phyloP scores from a whole-genome alignment of 768 basidiomycete genomes.

The Mycena amicta region DNA sequence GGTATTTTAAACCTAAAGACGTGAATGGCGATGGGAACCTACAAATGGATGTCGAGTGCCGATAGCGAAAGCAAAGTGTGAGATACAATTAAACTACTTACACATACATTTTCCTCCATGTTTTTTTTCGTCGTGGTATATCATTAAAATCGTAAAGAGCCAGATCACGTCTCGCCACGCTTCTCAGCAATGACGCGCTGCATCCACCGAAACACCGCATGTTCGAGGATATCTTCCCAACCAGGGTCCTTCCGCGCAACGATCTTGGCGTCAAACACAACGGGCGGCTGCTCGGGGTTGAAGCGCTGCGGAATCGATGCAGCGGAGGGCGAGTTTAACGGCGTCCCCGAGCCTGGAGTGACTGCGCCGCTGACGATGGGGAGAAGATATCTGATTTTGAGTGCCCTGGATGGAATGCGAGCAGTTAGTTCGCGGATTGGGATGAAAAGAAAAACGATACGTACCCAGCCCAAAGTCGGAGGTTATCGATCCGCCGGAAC shows the following conservation, averaged over 20 bases:
- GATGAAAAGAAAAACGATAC: too few species aligned
- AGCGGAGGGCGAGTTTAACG: conserved; percentile 30
- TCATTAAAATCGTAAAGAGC: neutral
- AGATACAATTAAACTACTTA: neutral
- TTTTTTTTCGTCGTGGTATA: neutral
- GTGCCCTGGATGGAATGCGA: conserved; percentile 62
- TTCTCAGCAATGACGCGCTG: conserved; percentile 68
- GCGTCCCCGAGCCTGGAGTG: conserved; percentile 26
- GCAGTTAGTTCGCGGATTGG: too few species aligned
- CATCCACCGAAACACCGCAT: conserved; percentile 65
- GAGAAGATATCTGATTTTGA: conserved; percentile 81
- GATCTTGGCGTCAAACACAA: conserved; percentile 71
- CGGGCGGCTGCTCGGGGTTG: conserved; percentile 43
- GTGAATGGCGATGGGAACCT: too few species aligned
- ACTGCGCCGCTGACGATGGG: conserved; percentile 51
- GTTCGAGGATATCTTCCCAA: conserved; percentile 82
- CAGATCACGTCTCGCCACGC: conserved; percentile 39
- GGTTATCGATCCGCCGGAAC: conserved; percentile 83
- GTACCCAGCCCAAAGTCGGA: conserved; percentile 83
- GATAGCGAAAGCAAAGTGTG: neutral
- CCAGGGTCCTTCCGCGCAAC: conserved; percentile 75
- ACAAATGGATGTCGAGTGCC: too few species aligned
- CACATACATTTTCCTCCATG: neutral
- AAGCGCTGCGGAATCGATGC: conserved; percentile 39
- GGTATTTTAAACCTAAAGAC: too few species aligned